These are phyloP conservation scores for Penicillium malachiteum DNA, from an alignment of 495 filamentous ascomycete genomes.

Conservation along the genomic window DNA sequence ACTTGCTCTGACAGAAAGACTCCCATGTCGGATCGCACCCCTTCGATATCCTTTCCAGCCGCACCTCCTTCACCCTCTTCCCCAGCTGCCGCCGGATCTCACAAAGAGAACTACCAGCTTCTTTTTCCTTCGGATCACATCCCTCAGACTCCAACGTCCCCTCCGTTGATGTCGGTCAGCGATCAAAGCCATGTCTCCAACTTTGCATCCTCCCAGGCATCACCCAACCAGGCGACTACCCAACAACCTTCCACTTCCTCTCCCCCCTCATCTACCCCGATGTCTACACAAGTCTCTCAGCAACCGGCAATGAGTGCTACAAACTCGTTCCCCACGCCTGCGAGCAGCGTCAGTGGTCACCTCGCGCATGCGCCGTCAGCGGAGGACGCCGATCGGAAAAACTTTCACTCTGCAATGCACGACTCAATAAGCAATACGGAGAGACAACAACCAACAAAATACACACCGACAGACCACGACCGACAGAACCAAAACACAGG, in stretches of 20 bases:
- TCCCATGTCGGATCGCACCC: constrained; percentile 48
- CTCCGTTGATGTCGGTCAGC: constrained; percentile 55
- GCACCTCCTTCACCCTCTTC: constrained; percentile 48
- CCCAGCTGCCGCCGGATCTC: constrained; percentile 36
- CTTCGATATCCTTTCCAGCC: constrained; percentile 37
- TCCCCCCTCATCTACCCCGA: constrained; percentile 45
- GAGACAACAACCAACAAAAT: constrained; percentile 25
- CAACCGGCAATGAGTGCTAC: constrained; percentile 42
- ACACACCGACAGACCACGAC: constrained; percentile 42
- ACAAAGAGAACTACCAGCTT: constrained; percentile 39
- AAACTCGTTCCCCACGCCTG: constrained; percentile 48
- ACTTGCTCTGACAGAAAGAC: constrained; percentile 12
- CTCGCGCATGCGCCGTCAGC: constrained; percentile 24
- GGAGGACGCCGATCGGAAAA: constrained; percentile 39
- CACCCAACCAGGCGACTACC: constrained; percentile 44
- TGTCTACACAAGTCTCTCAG: constrained; percentile 49
- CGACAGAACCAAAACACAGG: constrained; percentile 21
- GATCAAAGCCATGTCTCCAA: constrained; percentile 49
- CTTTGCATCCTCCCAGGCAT: constrained; percentile 46
- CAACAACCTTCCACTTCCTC: constrained; percentile 45
- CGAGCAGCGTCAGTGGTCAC: constrained; percentile 46
- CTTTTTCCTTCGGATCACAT: constrained; percentile 35
- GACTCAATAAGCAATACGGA: constrained; percentile 21
- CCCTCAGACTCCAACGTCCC: constrained; percentile 48
- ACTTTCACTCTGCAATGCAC: constrained; percentile 23